Percentiles rank a stretch among this genome's conserved stretches.
Evolutionary conservation across 108 stramenopile genomes (phyloP).

Genomic region (Cyclotella atomus): DNA sequence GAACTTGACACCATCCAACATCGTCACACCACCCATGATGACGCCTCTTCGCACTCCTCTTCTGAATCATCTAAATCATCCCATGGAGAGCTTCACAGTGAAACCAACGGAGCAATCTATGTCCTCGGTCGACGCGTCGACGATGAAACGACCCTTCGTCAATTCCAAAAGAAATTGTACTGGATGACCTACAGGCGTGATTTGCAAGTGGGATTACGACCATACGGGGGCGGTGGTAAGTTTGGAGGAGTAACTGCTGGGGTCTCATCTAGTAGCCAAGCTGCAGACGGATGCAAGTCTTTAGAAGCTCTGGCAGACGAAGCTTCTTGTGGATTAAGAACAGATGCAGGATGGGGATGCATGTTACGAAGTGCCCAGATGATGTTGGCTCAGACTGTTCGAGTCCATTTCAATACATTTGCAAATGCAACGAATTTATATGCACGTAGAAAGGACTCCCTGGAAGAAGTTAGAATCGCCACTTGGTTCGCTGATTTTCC

Average conservation of each 20-base stretch:
- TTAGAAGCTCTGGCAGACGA: slow-evolving; percentile 16
- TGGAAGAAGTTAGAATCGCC: slow-evolving; percentile 35
- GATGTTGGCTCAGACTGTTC: slow-evolving; percentile 87
- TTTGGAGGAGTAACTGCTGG: slow-evolving; percentile 4
- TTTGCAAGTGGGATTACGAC: slow-evolving; percentile 1
- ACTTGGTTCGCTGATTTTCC: slow-evolving; percentile 90
- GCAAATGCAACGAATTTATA: no score
- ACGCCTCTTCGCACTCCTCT: background rate
- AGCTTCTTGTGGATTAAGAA: slow-evolving; percentile 47
- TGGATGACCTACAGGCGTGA: slow-evolving; percentile 24
- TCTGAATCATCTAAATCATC: background rate
- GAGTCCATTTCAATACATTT: slow-evolving; percentile 65
- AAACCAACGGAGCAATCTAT: background rate
- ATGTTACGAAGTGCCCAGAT: slow-evolving; percentile 98
- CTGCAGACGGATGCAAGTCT: no score
- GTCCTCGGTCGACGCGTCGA: background rate
- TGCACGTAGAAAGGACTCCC: slow-evolving; percentile 8
- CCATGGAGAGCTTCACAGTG: background rate
- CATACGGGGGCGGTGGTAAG: slow-evolving; percentile 9
- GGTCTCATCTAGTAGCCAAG: no score
- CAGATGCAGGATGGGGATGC: slow-evolving; percentile 99
- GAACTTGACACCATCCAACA: background rate
- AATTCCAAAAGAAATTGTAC: slow-evolving; percentile 13
- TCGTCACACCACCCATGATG: background rate
- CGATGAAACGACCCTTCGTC: background rate